Evolutionary conservation across 495 filamentous ascomycete species (phyloP).

Genomic region (Hypoxylon perforatum): DNA sequence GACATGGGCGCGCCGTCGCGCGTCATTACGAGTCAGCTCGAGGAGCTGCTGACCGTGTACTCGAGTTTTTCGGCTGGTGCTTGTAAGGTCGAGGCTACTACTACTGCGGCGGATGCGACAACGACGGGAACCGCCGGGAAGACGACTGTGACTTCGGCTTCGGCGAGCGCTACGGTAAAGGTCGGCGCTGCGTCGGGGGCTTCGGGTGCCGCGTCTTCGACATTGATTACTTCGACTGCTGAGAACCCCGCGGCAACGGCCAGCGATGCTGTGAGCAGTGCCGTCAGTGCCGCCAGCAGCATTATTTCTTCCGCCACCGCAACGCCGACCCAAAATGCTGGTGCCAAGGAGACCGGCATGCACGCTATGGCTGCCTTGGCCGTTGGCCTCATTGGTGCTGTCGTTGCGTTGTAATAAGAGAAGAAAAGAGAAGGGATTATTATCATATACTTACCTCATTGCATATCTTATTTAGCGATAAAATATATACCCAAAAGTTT

Average conservation of each 20-base stretch:
- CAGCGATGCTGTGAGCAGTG: background rate
- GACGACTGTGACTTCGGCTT: background rate
- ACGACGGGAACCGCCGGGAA: background rate
- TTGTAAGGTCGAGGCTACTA: background rate
- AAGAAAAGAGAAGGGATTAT: too few relatives aligned
- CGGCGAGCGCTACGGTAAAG: background rate
- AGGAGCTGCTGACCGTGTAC: slow-evolving; percentile 24
- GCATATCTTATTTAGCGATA: slow-evolving; percentile 2
- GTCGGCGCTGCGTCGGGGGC: background rate
- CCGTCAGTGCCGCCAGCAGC: background rate
- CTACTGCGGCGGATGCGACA: background rate
- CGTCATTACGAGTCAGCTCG: slow-evolving; percentile 25
- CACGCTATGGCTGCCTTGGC: slow-evolving; percentile 24
- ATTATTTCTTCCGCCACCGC: background rate
- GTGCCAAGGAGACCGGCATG: slow-evolving; percentile 31
- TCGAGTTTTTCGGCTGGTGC: slow-evolving; percentile 33
- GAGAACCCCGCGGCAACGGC: background rate
- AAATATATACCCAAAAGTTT: background rate
- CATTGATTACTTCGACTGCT: background rate
- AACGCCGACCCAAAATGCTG: slow-evolving; percentile 17
- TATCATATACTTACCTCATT: slow-evolving; percentile 5
- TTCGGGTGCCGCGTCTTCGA: background rate
- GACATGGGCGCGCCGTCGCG: slow-evolving; percentile 21
- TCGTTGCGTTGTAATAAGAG: slow-evolving; percentile 19
- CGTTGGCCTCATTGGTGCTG: slow-evolving; percentile 27